Base-by-base conservation (phyloP, 2,329 filamentous ascomycete genomes). In the Microdochium paspali region DNA sequence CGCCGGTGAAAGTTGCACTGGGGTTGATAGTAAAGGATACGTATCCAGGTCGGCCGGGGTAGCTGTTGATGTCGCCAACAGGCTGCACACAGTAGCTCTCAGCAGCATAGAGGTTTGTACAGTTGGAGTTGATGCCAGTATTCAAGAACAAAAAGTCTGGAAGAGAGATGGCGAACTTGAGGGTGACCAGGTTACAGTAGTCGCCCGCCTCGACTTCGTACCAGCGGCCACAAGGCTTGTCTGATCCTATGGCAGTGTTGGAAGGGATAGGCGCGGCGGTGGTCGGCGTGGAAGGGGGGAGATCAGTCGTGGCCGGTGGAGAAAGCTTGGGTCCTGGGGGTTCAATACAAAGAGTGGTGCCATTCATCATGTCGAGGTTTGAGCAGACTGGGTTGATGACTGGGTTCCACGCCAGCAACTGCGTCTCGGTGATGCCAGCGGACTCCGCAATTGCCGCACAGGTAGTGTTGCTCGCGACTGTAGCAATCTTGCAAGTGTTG, bases 31-130 rank as follows among this genome's bases (percentile, higher is more conserved):
- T 51, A 32, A 48, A 20, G 30, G 49, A 44, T 20, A 40, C 32
- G 25, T 28, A 45, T 18, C 47, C 50, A 2, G 47, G 47, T 4
- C 44, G 30, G 35, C 49, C 49, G 3, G 44, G 28, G 30, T 51
- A 51, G 12, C 44, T 49, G 44, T 51, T 52, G 53, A 52, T 57
- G 31, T 57, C 53, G 26, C 57, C 56, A 5, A 59, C 57, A 13
- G 57, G 44, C 20, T 51, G 47, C 10, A 59, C 50, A 39, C 57
- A 60, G 49, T 60, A 60, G 26, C 49, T 52, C 25, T 54, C 53
- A 3, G 35, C 46, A 9, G 53, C 52, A 21, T 35, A 50, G 12
- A 58, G 47, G 24, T 56, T 58, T 18, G 55, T 58, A 45, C 54
- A 57, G 15, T 49, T 49, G 15, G 32, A 26, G 21, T 49, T 49